Evolutionary conservation across 148 eudicot species (phyloP), one percentile per base, ranked within the genome.

Genomic region (Bassia scoparia): DNA sequence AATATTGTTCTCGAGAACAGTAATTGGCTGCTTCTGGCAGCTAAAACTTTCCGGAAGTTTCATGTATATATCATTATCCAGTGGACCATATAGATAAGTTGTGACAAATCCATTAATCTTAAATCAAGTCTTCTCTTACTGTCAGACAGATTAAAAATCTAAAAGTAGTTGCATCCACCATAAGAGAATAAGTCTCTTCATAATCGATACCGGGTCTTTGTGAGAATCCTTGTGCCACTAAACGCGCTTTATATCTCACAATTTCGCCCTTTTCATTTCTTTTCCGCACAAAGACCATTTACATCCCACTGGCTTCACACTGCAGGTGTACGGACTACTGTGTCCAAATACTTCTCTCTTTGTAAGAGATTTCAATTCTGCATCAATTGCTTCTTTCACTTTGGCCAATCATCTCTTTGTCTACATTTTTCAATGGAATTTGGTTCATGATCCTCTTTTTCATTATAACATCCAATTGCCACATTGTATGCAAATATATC

Each of bases 151-250:
- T 61, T 61, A 61, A 30, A n/a, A 61, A 61, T 61, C 66, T 31
- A 11, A 61, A 20, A 18, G 66, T 61, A 26, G 66, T 61, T 61
- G 66, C 35, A 61, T 30, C 41, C 1, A 14, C n/a, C 38, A 31
- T 5, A 61, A 21, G 66, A 30, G 66, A 61, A 15, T 61, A 61
- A 26, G 37, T 61, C 11, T 31, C 37, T 17, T 61, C 66, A 61
- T 11, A 61, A 61, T 61, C 66, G 13, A 31, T 13, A 3, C 66
- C 23, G 7, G 43, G 20, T 20, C 5, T 30, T 31, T 61, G 66
- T 31, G 37, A 61, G 66, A 61, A 61, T 3, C 66, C 41, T 61
- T 61, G 66, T 17, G 43, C 20, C 38, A 61, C 66, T 13, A 61
- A 35, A 30, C 41, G 7, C 15, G 20, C 41, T 33, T 61, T 61